Percentiles rank a stretch among this genome's conserved stretches.
Evolutionary conservation across 225 moss, liverwort and hornwort genomes (phyloP).

Genomic region (Lunularia cruciata): DNA sequence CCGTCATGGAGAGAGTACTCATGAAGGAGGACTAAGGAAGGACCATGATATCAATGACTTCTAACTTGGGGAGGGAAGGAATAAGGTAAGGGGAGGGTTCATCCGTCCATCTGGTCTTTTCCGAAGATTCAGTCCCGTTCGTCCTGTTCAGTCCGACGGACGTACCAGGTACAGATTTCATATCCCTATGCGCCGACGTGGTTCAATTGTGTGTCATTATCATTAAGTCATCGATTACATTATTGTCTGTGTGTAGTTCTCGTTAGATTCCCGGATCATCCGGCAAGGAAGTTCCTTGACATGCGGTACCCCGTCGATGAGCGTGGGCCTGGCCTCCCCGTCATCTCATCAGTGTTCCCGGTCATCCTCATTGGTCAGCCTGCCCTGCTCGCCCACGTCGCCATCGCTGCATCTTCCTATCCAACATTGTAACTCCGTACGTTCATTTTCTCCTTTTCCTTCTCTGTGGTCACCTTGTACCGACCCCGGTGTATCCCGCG

Average conservation of each 20-base stretch:
- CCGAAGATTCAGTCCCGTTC: not conserved
- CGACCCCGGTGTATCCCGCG: too few species aligned
- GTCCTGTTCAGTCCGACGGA: not conserved
- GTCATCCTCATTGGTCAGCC: too few species aligned
- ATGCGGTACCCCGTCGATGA: not conserved
- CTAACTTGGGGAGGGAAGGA: too few species aligned
- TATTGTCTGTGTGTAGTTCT: not conserved
- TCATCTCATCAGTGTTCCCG: too few species aligned
- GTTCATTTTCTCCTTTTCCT: not conserved
- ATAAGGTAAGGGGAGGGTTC: too few species aligned
- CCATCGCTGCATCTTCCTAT: constrained; percentile 1
- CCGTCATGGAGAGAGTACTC: too few species aligned
- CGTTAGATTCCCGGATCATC: not conserved
- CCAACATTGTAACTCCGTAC: not conserved
- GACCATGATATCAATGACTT: too few species aligned
- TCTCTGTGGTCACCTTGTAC: too few species aligned
- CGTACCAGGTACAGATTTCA: not conserved
- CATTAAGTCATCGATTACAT: not conserved
- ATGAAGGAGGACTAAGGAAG: too few species aligned
- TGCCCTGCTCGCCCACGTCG: not conserved
- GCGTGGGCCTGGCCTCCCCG: not conserved
- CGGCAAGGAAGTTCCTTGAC: not conserved
- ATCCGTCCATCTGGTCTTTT: not conserved
- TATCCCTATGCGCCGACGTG: constrained; percentile 11
- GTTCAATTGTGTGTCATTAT: not conserved